These are phyloP conservation scores for Escallonia herrerae DNA, from an alignment of 129 eudicot genomes.

Conservation along the genomic window DNA sequence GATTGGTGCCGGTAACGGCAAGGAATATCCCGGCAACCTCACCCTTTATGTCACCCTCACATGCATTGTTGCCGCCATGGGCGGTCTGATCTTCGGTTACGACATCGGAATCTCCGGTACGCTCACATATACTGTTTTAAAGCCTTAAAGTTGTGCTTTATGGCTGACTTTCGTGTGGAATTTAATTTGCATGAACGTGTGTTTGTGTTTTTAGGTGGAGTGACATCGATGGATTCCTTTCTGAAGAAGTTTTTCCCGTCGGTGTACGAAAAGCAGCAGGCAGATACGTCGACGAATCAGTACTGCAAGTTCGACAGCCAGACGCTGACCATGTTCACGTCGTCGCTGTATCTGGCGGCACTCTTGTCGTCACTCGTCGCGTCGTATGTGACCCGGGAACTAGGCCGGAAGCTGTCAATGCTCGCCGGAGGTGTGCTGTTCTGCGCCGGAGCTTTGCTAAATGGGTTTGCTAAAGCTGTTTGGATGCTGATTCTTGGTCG, in stretches of 20 bases:
- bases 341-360: conserved; percentile 85
- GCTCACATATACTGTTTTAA: not conserved
- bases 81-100: conserved; percentile 93
- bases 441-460: conserved; percentile 75
- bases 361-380: conserved; percentile 71
- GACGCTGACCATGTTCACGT: conserved; percentile 77
- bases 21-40: conserved; percentile 77
- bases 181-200: not conserved
- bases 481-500: conserved; percentile 92
- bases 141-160: not conserved
- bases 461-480: conserved; percentile 59
- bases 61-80: conserved; percentile 94
- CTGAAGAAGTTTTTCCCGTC: conserved; percentile 64
- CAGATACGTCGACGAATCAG: conserved; percentile 48
- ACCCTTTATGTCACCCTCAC: conserved; percentile 61
- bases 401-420: conserved; percentile 81
- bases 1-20: conserved; percentile 39
- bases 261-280: conserved; percentile 49
- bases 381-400: conserved; percentile 59
- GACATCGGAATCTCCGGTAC: conserved; percentile 93
- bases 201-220: conserved; percentile 52
- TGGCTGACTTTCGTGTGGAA: not conserved
- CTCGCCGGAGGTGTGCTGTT: conserved; percentile 64
- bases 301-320: conserved; percentile 75
- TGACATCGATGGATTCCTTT: conserved; percentile 78